Base-by-base conservation (phyloP, 2,329 filamentous ascomycete species). In the Chalaropsis thielavioides region DNA sequence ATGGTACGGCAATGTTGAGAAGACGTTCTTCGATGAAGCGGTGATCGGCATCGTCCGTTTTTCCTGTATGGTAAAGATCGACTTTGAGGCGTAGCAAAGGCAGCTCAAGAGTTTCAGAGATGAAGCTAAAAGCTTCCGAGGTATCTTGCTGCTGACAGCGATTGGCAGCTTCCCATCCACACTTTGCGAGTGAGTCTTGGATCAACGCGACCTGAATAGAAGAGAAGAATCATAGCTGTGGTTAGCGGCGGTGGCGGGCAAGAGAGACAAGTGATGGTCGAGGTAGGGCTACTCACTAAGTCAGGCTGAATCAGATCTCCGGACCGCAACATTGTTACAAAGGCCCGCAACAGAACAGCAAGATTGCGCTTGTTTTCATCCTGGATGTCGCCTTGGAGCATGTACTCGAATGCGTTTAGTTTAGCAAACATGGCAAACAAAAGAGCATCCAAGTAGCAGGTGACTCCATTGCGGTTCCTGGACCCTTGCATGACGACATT, bases 361-460 rank as follows among this genome's bases (percentile, higher is more conserved):
- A 99, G 78, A 69, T 85, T 89, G 70, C 83, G 85, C 68, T 87
- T 83, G 11, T 78, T 75, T 68, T 90, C 84, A 67, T 94, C 88
- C 17, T 70, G 81, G 68, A 90, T 89, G 7, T 86, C 84, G 66
- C 87, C 87, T 73, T 89, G 92, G 41, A 96, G 79, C 80, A 97
- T 95, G 61, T 88, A 90, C 74, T 97, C 92, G 73, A 96, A 99
- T 68, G 88, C 92, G 69, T 90, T 87, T 44, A 96, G 80, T 67
- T 89, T 86, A 19, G 89, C 88, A 73, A 97, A 97, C 90, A 99
- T 96, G 73, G 92, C 88, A 73, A 96, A 97, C 1, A 99, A 81
- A 24, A 97, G 77, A 0, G 92, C 83, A 73, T 97, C 94, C 17
- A 97, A 79, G 73, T 95, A 97, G 76, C 94, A 99, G n/a, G 92